A percentile compares a stretch with the other conserved stretches of the same genome.
These are phyloP conservation scores for Aureobasidium leucospermi DNA, from an alignment of 2,329 filamentous ascomycete genomes.

Conservation along the genomic window DNA sequence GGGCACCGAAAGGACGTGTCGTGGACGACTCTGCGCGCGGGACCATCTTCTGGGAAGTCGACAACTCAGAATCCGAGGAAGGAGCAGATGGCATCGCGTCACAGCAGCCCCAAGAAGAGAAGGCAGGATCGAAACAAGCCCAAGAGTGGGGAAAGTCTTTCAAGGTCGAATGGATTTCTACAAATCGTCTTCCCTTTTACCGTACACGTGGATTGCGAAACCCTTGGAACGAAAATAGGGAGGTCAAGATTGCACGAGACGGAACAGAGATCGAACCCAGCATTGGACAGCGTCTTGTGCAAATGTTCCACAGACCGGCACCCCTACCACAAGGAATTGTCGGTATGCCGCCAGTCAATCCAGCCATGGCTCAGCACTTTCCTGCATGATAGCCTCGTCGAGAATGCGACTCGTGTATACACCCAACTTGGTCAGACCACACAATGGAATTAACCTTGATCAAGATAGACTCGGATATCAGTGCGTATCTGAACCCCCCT, in stretches of 20 bases:
- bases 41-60: constrained; percentile 93
- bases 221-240: constrained; percentile 89
- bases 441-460: too few relatives aligned
- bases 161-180: constrained; percentile 83
- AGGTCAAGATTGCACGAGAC: constrained; percentile 92
- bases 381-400: background rate
- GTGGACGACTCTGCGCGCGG: constrained; percentile 90
- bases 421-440: too few relatives aligned
- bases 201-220: constrained; percentile 80
- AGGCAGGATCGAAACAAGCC: constrained; percentile 33
- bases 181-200: constrained; percentile 76
- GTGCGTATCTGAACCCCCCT: too few relatives aligned
- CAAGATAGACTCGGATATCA: too few relatives aligned
- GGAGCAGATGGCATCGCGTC: constrained; percentile 17
- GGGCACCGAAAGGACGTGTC: constrained; percentile 73
- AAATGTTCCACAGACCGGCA: constrained; percentile 57
- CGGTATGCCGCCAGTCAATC: background rate
- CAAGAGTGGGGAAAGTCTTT: constrained; percentile 89
- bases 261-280: constrained; percentile 86
- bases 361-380: background rate
- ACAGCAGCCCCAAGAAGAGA: constrained; percentile 23
- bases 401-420: too few relatives aligned
- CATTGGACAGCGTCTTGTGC: constrained; percentile 67
- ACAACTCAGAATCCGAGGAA: constrained; percentile 50
- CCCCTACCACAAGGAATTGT: background rate